Evolutionary conservation across 202 grass and related monocot species (phyloP).

Genomic region (Saccharum hybrid): DNA sequence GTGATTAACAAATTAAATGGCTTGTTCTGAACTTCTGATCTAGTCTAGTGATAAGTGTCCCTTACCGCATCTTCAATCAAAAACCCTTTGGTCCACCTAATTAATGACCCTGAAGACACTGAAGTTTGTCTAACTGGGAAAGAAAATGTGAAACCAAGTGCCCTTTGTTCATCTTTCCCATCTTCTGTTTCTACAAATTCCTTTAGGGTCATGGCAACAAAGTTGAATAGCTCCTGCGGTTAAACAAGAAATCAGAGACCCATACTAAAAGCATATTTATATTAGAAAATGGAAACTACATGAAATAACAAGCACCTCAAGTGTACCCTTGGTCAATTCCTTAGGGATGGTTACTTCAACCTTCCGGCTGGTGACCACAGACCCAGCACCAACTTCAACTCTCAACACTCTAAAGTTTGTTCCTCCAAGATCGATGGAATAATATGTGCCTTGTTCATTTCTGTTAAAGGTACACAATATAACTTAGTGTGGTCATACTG

Average conservation of each 20-base stretch:
- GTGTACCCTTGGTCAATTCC: constrained; percentile 68
- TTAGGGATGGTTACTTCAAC: constrained; percentile 72
- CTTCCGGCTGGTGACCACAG: constrained; percentile 52
- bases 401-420: constrained; percentile 71
- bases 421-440: constrained; percentile 88
- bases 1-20: background rate
- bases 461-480: constrained; percentile 37
- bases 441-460: constrained; percentile 79
- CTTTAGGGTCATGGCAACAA: constrained; percentile 65
- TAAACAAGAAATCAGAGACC: constrained; percentile 30
- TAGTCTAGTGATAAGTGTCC: background rate
- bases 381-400: constrained; percentile 67
- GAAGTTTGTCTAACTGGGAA: constrained; percentile 82
- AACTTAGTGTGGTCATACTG: background rate
- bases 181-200: constrained; percentile 75
- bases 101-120: constrained; percentile 77
- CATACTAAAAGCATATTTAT: background rate
- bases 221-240: constrained; percentile 76
- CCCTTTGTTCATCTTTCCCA: constrained; percentile 49
- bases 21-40: background rate
- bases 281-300: background rate
- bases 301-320: constrained; percentile 61
- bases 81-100: constrained; percentile 94
- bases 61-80: constrained; percentile 79
- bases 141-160: constrained; percentile 92